Evolutionary conservation across 2,329 filamentous ascomycete genomes (phyloP).

Genomic region (Chaetomium olivaceum): DNA sequence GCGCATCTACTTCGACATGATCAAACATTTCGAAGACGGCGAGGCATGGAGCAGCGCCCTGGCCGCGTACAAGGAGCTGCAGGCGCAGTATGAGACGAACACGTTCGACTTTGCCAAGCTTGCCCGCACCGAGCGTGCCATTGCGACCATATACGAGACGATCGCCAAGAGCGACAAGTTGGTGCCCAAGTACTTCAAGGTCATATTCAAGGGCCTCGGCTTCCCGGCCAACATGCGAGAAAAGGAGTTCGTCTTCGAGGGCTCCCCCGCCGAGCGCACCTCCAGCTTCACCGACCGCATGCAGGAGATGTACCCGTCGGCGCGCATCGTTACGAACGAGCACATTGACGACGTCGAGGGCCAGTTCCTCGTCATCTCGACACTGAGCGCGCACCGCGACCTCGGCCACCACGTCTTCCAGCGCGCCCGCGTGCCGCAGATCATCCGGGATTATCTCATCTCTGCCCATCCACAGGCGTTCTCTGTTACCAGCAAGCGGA

Average conservation of each 20-base stretch:
- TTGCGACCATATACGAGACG: constrained; percentile 87
- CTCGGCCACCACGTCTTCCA: constrained; percentile 82
- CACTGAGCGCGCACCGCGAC: constrained; percentile 80
- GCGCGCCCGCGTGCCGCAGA: constrained; percentile 77
- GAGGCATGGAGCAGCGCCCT: constrained; percentile 89
- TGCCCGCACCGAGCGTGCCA: constrained; percentile 83
- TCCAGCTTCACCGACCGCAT: constrained; percentile 85
- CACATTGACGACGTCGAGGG: constrained; percentile 81
- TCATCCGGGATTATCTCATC: constrained; percentile 83
- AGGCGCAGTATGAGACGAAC: constrained; percentile 86
- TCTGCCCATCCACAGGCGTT: constrained; percentile 77
- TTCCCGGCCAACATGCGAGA: constrained; percentile 80
- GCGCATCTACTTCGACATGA: constrained; percentile 88
- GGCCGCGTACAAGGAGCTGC: constrained; percentile 84
- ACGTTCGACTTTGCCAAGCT: constrained; percentile 90
- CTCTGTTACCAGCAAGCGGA: constrained; percentile 71
- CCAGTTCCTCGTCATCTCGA: constrained; percentile 81
- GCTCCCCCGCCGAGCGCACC: constrained; percentile 72
- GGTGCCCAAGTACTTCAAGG: constrained; percentile 85
- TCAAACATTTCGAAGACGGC: constrained; percentile 92
- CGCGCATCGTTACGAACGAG: constrained; percentile 73
- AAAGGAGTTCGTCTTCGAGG: constrained; percentile 92
- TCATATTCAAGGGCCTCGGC: constrained; percentile 84
- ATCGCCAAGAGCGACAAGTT: constrained; percentile 79
- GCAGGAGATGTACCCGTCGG: constrained; percentile 84